These are phyloP conservation scores for Chrysoporthe austroafricana DNA, from an alignment of 2,329 filamentous ascomycete genomes.

Conservation along the genomic window DNA sequence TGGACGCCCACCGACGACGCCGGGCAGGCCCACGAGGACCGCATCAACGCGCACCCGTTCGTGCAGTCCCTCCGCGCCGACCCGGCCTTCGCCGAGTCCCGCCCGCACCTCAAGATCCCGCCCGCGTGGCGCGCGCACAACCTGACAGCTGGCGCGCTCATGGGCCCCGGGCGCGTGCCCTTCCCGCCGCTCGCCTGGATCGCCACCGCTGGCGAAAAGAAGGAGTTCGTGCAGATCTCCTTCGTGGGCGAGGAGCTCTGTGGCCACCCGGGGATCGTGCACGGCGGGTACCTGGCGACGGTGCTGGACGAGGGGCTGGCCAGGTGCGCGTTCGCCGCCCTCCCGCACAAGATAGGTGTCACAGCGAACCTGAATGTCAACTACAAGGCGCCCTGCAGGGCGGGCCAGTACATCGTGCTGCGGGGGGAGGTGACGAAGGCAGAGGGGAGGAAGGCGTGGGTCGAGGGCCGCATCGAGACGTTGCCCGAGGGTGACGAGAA, in stretches of 20 bases:
- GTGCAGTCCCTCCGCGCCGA: conserved; percentile 68
- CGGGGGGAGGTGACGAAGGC: conserved; percentile 80
- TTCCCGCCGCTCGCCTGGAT: conserved; percentile 82
- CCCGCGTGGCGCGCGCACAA: conserved; percentile 69
- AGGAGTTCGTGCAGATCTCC: conserved; percentile 70
- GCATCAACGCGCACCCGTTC: conserved; percentile 78
- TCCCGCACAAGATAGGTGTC: conserved; percentile 84
- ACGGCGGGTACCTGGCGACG: conserved; percentile 90
- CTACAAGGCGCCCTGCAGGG: conserved; percentile 80
- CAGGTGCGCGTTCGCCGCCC: conserved; percentile 82
- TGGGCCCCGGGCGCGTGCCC: conserved; percentile 74
- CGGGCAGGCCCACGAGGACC: conserved; percentile 66
- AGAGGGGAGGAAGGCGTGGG: conserved; percentile 93
- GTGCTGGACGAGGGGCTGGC: conserved; percentile 89
- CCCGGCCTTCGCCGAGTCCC: conserved; percentile 71
- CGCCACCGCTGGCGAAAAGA: conserved; percentile 63
- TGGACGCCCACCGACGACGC: conserved; percentile 64
- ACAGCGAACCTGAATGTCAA: conserved; percentile 85
- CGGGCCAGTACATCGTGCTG: conserved; percentile 76
- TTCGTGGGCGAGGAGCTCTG: conserved; percentile 82
- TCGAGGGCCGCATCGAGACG: conserved; percentile 84
- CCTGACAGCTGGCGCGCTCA: conserved; percentile 79
- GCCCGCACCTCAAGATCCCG: conserved; percentile 88
- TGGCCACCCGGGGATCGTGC: conserved; percentile 87
- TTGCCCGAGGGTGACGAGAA: conserved; percentile 66